Base-by-base conservation (phyloP, 495 filamentous ascomycete species). In the Penicillium longicatenatum region DNA sequence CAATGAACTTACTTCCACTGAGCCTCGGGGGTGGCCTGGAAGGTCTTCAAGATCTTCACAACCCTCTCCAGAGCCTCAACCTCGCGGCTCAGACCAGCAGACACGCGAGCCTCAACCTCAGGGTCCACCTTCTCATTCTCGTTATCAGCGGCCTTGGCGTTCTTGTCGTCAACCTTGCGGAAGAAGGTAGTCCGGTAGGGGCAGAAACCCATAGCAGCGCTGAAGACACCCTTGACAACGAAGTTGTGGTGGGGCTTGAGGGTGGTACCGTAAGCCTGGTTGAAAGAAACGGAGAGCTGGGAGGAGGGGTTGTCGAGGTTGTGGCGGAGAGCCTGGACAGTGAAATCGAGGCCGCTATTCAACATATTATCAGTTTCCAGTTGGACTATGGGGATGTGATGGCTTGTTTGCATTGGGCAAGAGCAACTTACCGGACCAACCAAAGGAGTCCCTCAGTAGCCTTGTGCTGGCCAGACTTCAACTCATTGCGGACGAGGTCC, bases 131-230 rank as follows among this genome's bases (percentile, higher is more conserved):
- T n/a, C 22, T 26, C 20, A 4, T 24, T 21, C 12, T 29, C 45
- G 45, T 21, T n/a, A 3, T n/a, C 45, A n/a, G 19, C 42, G 16
- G 42, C 42, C 42, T 86, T 81, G 9, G 29, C 52, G 47, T 67
- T 50, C 64, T 93, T 84, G 7, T 75, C 75, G 14, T 90, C 93
- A 22, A 98, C 75, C 82, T 97, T 97, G 48, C 64, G 68, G 68
- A 96, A 97, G 69, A 98, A 98, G 66, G 90, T 88, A 60, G 89
- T 90, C 42, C 92, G 86, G 80, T 96, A 96, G 3, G 95, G 94
- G 63, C 89, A 92, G 9, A 91, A 92, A 58, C 82, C 82, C 91
- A 98, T 96, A 61, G 95, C 94, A 54, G 91, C 86, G 61, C 81
- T 87, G 81, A 97, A 97, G 63, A 96, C 80, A 54, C 90, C 89